These are phyloP conservation scores for Zygosaccharomyces rouxii DNA, from an alignment of 805 yeast species.

Conservation along the genomic window DNA sequence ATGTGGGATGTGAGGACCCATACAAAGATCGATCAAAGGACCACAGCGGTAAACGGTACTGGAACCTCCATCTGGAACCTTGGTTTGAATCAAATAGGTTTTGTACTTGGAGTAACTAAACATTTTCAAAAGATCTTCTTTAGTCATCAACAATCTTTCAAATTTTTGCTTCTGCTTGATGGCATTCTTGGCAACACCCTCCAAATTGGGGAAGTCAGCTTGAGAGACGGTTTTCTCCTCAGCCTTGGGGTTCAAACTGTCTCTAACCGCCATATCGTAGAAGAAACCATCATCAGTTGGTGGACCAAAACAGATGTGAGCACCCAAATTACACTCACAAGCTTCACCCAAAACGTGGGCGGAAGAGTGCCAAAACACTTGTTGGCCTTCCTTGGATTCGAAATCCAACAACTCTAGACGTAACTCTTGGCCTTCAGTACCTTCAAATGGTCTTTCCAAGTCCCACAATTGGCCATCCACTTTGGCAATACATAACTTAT, in stretches of 20 bases:
- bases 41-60: slow-evolving; percentile 98
- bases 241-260: slow-evolving; percentile 44
- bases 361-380: slow-evolving; percentile 97
- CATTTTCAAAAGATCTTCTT: slow-evolving; percentile 89
- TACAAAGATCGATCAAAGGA: slow-evolving; percentile 91
- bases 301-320: slow-evolving; percentile 90
- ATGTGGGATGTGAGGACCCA: slow-evolving; percentile 97
- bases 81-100: slow-evolving; percentile 76
- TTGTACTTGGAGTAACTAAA: slow-evolving; percentile 94
- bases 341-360: slow-evolving; percentile 98
- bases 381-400: slow-evolving; percentile 89
- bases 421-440: slow-evolving; percentile 37
- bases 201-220: slow-evolving; percentile 78
- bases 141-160: slow-evolving; percentile 87
- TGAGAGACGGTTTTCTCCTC: slow-evolving; percentile 71
- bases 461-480: slow-evolving; percentile 94
- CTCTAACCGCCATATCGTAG: slow-evolving; percentile 81
- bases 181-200: slow-evolving; percentile 80
- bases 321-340: slow-evolving; percentile 93
- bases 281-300: slow-evolving; percentile 98
- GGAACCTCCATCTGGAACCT: slow-evolving; percentile 93
- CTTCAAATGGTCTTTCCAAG: slow-evolving; percentile 87
- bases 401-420: slow-evolving; percentile 81
- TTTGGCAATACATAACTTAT: slow-evolving; percentile 85
- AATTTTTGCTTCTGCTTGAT: slow-evolving; percentile 94